phyloP scores from a whole-genome alignment of 148 eudicot species.

The Gaultheria prostrata region DNA sequence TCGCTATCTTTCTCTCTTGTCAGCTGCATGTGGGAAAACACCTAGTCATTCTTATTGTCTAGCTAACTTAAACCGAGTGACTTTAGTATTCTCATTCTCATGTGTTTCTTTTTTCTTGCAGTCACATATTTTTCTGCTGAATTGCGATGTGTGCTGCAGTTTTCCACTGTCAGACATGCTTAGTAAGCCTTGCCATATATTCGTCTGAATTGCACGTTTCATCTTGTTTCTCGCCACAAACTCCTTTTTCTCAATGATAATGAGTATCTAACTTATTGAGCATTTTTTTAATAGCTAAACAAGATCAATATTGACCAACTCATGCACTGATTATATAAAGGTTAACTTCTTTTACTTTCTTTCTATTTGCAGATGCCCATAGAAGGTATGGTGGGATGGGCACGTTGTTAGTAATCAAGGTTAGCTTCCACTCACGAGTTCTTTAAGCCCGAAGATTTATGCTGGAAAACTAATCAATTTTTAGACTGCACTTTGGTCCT shows the following conservation, averaged over 20 bases:
- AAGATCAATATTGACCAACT: neutral
- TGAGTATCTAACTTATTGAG: neutral
- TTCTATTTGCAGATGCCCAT: slow-evolving; percentile 61
- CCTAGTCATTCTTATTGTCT: neutral
- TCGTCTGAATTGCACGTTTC: neutral
- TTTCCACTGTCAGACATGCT: slow-evolving; percentile 72
- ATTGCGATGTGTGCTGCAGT: slow-evolving; percentile 70
- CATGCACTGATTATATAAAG: neutral
- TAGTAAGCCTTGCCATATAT: slow-evolving; percentile 33
- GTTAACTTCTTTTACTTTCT: neutral
- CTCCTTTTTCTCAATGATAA: neutral
- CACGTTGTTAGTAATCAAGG: slow-evolving; percentile 82
- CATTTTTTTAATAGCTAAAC: neutral
- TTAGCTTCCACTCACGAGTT: slow-evolving; percentile 20
- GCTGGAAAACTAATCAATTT: neutral
- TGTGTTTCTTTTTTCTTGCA: slow-evolving; percentile 34
- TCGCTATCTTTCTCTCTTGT: neutral
- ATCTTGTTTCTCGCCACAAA: neutral
- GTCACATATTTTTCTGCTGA: slow-evolving; percentile 77
- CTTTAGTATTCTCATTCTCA: neutral
- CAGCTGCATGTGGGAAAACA: neutral
- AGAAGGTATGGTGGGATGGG: slow-evolving; percentile 81
- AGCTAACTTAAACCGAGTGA: neutral
- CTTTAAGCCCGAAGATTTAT: neutral
- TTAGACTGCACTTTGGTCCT: neutral